These are phyloP conservation scores for Pythium pectinolyticum DNA, from an alignment of 352 stramenopile species.

Conservation along the genomic window DNA sequence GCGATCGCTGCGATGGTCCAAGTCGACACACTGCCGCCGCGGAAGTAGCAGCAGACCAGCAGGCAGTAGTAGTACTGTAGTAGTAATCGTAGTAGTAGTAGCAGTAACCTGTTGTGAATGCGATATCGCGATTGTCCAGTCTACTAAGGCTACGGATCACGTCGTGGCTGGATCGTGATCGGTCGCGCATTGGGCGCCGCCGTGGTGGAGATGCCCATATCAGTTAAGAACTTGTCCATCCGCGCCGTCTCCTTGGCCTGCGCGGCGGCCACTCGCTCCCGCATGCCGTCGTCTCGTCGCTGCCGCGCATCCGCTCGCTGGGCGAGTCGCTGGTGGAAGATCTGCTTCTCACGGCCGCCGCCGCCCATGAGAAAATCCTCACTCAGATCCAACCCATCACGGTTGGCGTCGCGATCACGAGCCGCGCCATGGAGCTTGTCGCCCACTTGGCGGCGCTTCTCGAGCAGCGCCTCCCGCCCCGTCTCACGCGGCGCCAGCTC, in stretches of 20 bases:
- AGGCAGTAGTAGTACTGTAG: too few relatives aligned
- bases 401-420: conserved; percentile 55
- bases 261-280: conserved; percentile 39
- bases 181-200: conserved; percentile 27
- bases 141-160: conserved; percentile 12
- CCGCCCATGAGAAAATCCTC: conserved; percentile 72
- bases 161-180: conserved; percentile 61
- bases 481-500: conserved; percentile 65
- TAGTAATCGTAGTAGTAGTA: too few relatives aligned
- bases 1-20: neutral
- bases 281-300: conserved; percentile 39
- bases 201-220: conserved; percentile 59
- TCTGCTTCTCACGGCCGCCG: conserved; percentile 23
- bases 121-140: too few relatives aligned
- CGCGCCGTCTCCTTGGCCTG: conserved; percentile 67
- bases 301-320: conserved; percentile 39
- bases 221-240: conserved; percentile 77
- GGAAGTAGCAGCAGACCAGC: too few relatives aligned
- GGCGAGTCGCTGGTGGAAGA: conserved; percentile 43
- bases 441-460: conserved; percentile 49
- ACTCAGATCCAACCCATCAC: conserved; percentile 66
- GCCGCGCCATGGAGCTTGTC: conserved; percentile 59
- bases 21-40: too few relatives aligned
- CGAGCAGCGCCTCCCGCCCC: conserved; percentile 58
- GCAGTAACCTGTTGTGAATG: neutral